phyloP scores from a whole-genome alignment of 1,284 basidiomycete genomes.

The Cutaneotrichosporon dermatis region DNA sequence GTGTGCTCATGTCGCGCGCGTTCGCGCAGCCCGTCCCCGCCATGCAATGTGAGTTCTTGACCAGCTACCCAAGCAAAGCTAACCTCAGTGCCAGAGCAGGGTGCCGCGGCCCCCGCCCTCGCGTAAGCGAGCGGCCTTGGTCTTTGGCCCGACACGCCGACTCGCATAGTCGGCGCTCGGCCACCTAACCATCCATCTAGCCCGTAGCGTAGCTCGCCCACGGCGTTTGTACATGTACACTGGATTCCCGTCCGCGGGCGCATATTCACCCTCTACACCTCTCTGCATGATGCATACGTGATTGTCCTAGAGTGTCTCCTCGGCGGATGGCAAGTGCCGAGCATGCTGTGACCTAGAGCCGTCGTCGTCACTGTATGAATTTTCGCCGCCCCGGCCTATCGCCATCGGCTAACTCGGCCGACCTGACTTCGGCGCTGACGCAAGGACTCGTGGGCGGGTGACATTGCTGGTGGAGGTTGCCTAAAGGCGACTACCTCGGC shows the following conservation, averaged over 20 bases:
- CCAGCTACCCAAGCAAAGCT: too few relatives aligned
- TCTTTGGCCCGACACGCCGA: too few relatives aligned
- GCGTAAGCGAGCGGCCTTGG: constrained; percentile 8
- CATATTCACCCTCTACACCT: neutral
- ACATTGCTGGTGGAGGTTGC: neutral
- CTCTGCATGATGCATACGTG: constrained; percentile 7
- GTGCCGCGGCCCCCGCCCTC: constrained; percentile 30
- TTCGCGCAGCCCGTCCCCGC: constrained; percentile 48
- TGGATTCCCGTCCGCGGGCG: neutral
- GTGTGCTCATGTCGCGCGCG: constrained; percentile 47
- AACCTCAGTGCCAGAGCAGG: constrained; percentile 28
- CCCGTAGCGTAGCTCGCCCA: neutral
- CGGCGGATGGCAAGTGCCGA: too few relatives aligned
- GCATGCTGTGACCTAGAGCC: too few relatives aligned
- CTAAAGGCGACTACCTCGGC: neutral
- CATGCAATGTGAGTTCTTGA: constrained; percentile 26
- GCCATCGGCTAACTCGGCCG: too few relatives aligned
- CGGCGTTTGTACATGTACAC: constrained; percentile 7
- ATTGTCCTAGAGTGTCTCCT: neutral
- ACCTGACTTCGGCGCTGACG: too few relatives aligned
- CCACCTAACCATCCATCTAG: too few relatives aligned
- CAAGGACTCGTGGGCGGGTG: too few relatives aligned
- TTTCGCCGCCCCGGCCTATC: too few relatives aligned
- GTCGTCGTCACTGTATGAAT: too few relatives aligned
- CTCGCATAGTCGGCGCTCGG: too few relatives aligned